Base-by-base conservation (phyloP, 768 basidiomycete genomes). In the Scleroderma bovista region DNA sequence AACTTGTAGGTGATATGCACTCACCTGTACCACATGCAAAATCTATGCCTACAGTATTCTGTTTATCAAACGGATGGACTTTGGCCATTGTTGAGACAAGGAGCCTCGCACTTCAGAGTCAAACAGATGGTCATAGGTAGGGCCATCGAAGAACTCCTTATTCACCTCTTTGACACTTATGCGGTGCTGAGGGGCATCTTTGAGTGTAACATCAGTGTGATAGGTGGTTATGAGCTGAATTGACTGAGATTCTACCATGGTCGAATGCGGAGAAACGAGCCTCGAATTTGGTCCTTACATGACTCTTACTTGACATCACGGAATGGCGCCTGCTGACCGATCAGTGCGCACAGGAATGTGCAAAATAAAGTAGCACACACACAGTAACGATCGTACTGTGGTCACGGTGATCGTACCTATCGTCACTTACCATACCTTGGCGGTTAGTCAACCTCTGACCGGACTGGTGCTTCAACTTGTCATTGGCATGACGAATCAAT, bases 1-100 rank as follows among this genome's bases (percentile, higher is more conserved):
- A 19, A 12, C 9, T 12, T 11, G 23, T 20, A 50, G n/a, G 4
- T 23, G 29, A n/a, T 31, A 26, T 58, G 3, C 34, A 13, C 64
- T 17, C 48, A 81, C 82, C 85, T 51, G 75, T 75, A 6, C 83
- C 83, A 62, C 84, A 86, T 7, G 84, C 84, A 61, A 75, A 87
- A 55, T 86, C 85, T 72, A 87, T 67, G 15, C 80, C 69, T 7
- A 61, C 66, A 2, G 83, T 86, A 3, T 55, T 64, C 20, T 78
- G 70, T 44, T 78, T 76, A 48, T 81, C 69, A 52, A 86, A 83
- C 0, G 64, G 57, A 54, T 75, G 76, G n/a, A 42, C 47, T 19
- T 61, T 45, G 26, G 53, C 32, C 46, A 72, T 65, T 2, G 56
- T 57, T 10, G 51, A 47, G 3, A 53, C 55, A 2, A 57, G 26